Evolutionary conservation across 306 rosid genomes (phyloP), one percentile per base, ranked within the genome.

Genomic region (Trichosanthes truncata): DNA sequence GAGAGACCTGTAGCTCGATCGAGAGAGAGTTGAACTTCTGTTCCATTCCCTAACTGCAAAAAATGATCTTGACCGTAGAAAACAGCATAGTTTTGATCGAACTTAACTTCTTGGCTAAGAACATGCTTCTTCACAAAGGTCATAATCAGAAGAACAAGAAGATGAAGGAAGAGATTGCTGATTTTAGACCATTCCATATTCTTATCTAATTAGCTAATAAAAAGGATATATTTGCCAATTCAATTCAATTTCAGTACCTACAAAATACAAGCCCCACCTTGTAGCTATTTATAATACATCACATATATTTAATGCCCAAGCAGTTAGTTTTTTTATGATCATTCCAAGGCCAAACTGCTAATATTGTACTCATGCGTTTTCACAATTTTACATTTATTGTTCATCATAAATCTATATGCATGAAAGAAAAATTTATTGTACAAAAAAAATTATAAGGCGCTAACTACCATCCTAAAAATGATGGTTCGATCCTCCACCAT

Each of bases 11-110:
- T 29, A 5, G 63, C 10, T 8, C 3, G 31, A 43, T 80, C 84
- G 69, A 84, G 9, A 11, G 84, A 57, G 14, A 80, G 74, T 56
- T 61, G 77, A 77, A 80, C 45, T 80, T 80, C 79, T 23, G 40
- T 69, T 46, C 79, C 84, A 3, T 29, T 46, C 56, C 55, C 13
- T 26, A 59, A 35, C 35, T 25, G 4, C 1, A 69, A 11, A 74
- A 11, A 17, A 78, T 51, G 74, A 25, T 73, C 77, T 10, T 33
- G 6, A 14, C 74, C 78, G 48, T 25, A 81, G 13, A 59, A 31
- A 31, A 53, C 13, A 4, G 29, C 13, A 51, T 72, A 84, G 52
- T 73, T 40, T 1, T 55, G 15, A 3, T 72, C 61, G 31, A 81
- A 79, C 6, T 72, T 48, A 25, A 9, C 21, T 4, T 9, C 20